Evolutionary conservation across 208 protist species (phyloP).

Genomic region (Leishmania amazonensis): DNA sequence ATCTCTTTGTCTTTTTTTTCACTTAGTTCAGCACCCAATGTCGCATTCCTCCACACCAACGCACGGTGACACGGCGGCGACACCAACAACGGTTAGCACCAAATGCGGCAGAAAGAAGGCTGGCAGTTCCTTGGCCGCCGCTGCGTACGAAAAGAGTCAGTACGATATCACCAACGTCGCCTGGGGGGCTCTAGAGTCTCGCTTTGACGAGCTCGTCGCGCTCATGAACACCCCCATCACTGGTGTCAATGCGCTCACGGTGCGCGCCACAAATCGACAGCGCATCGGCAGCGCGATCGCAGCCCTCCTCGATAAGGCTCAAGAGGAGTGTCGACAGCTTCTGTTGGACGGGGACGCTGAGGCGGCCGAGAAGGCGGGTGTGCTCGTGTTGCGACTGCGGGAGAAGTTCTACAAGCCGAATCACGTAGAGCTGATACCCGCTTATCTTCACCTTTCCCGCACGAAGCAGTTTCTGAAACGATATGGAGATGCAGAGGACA

Average conservation of each 20-base stretch:
- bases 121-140: not conserved
- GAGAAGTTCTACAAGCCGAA: constrained; percentile 78
- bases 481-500: constrained; percentile 86
- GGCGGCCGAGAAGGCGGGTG: constrained; percentile 75
- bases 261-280: constrained; percentile 53
- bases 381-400: constrained; percentile 77
- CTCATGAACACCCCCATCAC: constrained; percentile 63
- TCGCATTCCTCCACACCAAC: not conserved
- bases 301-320: constrained; percentile 65
- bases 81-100: not conserved
- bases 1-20: not conserved
- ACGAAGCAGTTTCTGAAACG: constrained; percentile 84
- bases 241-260: constrained; percentile 74
- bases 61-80: not conserved
- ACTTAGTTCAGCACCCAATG: not conserved
- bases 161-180: constrained; percentile 66
- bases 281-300: constrained; percentile 59
- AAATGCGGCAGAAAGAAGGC: not conserved
- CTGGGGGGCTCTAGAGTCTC: constrained; percentile 69
- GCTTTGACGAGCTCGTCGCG: constrained; percentile 74
- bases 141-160: constrained; percentile 17
- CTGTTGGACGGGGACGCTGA: constrained; percentile 70
- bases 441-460: constrained; percentile 86
- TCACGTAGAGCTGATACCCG: constrained; percentile 69
- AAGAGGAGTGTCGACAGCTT: constrained; percentile 75